Conservation (phyloP, 345 rosid genomes). For the Eutrema yunnanense region DNA sequence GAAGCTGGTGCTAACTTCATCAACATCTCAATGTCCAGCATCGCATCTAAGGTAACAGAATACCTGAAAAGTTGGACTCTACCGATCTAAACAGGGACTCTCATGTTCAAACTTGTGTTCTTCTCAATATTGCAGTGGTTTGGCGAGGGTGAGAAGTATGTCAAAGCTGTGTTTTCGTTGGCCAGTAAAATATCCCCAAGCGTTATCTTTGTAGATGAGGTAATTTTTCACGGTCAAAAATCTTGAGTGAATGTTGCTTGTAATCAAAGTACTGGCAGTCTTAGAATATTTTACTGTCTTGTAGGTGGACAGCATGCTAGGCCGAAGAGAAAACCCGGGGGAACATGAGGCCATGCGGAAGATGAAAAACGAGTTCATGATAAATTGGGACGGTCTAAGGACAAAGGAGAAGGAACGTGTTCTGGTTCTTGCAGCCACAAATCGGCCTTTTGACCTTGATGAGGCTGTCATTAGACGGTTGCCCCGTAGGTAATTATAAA, state of each 20-base stretch:
- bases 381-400: constrained; percentile 84
- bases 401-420: constrained; percentile 83
- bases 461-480: constrained; percentile 95
- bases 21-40: constrained; percentile 86
- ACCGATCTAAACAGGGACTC: background rate
- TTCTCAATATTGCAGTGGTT: constrained; percentile 61
- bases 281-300: background rate
- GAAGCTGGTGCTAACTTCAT: constrained; percentile 98
- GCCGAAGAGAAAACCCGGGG: constrained; percentile 76
- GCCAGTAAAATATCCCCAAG: constrained; percentile 91
- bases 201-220: constrained; percentile 94
- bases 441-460: constrained; percentile 93
- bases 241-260: background rate
- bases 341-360: constrained; percentile 91
- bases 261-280: background rate
- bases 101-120: background rate
- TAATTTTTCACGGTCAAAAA: constrained; percentile 20
- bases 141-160: constrained; percentile 95
- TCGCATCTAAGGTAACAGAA: constrained; percentile 68
- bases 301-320: constrained; percentile 96
- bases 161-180: constrained; percentile 82
- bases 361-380: constrained; percentile 97
- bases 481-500: constrained; percentile 54
- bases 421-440: constrained; percentile 93
- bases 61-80: background rate